Percentiles rank a stretch among this genome's conserved stretches.
Evolutionary conservation across 306 rosid species (phyloP).

Genomic region (Ochetophila trinervis): DNA sequence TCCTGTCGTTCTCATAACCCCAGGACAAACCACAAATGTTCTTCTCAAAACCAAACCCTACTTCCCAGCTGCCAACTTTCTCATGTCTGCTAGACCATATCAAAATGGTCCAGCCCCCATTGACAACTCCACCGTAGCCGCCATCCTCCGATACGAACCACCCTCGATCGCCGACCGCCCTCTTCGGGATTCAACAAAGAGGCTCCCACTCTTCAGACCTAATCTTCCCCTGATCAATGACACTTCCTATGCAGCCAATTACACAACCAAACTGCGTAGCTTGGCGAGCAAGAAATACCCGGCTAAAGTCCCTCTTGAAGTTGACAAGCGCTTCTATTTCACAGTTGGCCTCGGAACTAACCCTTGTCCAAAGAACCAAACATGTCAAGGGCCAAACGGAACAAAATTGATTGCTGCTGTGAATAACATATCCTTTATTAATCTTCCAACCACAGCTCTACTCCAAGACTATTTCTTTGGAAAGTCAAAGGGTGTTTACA

Average conservation of each 20-base stretch:
- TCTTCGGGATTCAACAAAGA: constrained; percentile 26
- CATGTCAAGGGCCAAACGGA: constrained; percentile 53
- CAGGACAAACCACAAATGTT: constrained; percentile 56
- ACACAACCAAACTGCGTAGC: constrained; percentile 35
- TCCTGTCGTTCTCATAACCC: constrained; percentile 39
- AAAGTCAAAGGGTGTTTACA: constrained; percentile 33
- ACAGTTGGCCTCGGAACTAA: constrained; percentile 48
- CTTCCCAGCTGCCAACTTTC: constrained; percentile 44
- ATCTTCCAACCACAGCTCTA: constrained; percentile 38
- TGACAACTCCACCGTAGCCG: constrained; percentile 58
- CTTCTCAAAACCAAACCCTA: constrained; percentile 43
- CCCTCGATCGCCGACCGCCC: no score
- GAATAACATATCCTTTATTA: constrained; percentile 43
- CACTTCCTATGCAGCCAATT: constrained; percentile 42
- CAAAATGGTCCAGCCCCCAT: constrained; percentile 46
- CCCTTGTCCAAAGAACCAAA: constrained; percentile 37
- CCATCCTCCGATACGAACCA: constrained; percentile 34
- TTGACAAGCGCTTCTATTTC: constrained; percentile 48
- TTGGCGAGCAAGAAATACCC: constrained; percentile 37
- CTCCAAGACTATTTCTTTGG: constrained; percentile 48
- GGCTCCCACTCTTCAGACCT: constrained; percentile 33
- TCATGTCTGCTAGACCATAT: constrained; percentile 50
- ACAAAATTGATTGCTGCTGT: constrained; percentile 51
- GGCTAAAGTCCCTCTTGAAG: constrained; percentile 39
- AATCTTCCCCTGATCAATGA: constrained; percentile 45